These are phyloP conservation scores for Salvia rosmarinus DNA, from an alignment of 257 asterid genomes.

Conservation along the genomic window DNA sequence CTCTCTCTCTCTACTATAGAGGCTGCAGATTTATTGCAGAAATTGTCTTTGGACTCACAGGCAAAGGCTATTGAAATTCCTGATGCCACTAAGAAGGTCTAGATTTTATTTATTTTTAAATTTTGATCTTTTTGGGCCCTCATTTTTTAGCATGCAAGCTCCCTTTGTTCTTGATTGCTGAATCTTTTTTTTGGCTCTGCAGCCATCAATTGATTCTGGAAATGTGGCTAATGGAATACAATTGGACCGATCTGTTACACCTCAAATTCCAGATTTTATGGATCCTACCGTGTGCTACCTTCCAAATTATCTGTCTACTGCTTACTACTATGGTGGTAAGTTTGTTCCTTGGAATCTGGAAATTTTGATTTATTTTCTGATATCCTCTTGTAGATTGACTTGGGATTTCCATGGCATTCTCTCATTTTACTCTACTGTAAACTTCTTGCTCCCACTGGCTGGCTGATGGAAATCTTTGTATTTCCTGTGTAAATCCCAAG, in stretches of 20 bases:
- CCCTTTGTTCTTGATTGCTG: neutral
- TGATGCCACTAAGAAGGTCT: slow-evolving; percentile 55
- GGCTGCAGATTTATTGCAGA: slow-evolving; percentile 62
- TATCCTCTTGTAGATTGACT: neutral
- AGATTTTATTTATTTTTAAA: neutral
- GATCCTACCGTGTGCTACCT: slow-evolving; percentile 53
- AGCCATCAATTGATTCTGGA: slow-evolving; percentile 50
- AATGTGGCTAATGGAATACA: slow-evolving; percentile 43
- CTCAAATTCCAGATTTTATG: slow-evolving; percentile 44
- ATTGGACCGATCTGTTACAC: slow-evolving; percentile 51
- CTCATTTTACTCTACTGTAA: no score
- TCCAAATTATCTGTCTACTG: slow-evolving; percentile 51
- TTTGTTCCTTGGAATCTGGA: neutral
- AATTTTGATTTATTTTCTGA: neutral
- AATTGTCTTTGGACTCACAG: slow-evolving; percentile 60
- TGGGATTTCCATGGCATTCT: neutral
- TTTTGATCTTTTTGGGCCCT: neutral
- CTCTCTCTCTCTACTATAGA: slow-evolving; percentile 39
- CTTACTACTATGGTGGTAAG: slow-evolving; percentile 53
- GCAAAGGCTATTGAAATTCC: slow-evolving; percentile 47
- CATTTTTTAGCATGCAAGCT: neutral
- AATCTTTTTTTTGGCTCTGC: slow-evolving; percentile 12
- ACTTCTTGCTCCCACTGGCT: no score
- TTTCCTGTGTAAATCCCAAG: no score
- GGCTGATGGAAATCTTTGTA: no score